Evolutionary conservation across 257 asterid species (phyloP).

Genomic region (Salvia hispanica): DNA sequence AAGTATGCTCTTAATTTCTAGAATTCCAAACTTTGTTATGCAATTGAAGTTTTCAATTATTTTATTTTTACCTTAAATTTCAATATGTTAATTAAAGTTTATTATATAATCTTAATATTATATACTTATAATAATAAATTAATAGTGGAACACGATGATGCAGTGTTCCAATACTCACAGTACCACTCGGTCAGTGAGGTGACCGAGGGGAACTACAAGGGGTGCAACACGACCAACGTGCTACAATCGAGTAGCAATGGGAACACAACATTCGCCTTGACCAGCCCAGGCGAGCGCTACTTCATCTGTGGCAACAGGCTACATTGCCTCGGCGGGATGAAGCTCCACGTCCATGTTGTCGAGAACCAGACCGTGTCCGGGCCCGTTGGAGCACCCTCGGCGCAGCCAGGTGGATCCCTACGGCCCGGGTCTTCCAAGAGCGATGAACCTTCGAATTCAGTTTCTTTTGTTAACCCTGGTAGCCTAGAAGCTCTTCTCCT

Average conservation of each 20-base stretch:
- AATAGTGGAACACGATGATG: neutral
- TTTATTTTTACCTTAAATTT: too few species aligned
- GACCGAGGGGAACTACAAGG: constrained; percentile 46
- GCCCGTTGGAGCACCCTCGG: constrained; percentile 44
- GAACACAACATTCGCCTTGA: constrained; percentile 55
- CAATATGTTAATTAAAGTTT: too few species aligned
- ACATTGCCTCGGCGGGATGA: constrained; percentile 86
- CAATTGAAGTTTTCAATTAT: too few species aligned
- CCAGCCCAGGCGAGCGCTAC: constrained; percentile 57
- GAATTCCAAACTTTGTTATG: too few species aligned
- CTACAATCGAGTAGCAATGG: constrained; percentile 67
- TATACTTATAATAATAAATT: too few species aligned
- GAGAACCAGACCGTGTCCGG: constrained; percentile 26
- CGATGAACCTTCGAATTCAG: constrained; percentile 42
- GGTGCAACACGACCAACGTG: constrained; percentile 68
- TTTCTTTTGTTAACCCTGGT: constrained; percentile 4
- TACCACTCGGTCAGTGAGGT: constrained; percentile 64
- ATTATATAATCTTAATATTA: too few species aligned
- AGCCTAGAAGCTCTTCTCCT: constrained; percentile 16
- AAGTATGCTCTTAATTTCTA: too few species aligned
- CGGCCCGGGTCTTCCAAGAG: constrained; percentile 63
- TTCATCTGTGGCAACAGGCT: constrained; percentile 67
- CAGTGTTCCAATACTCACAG: constrained; percentile 73
- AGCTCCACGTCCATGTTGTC: constrained; percentile 55
- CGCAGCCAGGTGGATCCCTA: constrained; percentile 29